A percentile compares a stretch with the other conserved stretches of the same genome.
phyloP scores from a whole-genome alignment of 163 green algal genomes.

The Prototheca wickerhamii region DNA sequence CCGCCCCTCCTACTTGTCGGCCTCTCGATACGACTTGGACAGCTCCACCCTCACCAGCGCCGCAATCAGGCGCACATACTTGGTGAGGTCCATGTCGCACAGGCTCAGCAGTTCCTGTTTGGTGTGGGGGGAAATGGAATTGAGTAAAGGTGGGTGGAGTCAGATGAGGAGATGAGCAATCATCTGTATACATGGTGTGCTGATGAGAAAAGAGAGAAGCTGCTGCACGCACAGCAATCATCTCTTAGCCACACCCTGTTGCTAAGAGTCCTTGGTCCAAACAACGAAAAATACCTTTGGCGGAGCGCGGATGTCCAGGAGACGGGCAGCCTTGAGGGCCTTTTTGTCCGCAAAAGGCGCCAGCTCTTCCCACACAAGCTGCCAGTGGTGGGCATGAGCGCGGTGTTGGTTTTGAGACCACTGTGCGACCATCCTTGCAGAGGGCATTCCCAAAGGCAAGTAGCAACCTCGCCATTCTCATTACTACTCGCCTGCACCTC shows the following conservation, averaged over 20 bases:
- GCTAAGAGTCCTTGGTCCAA: not conserved
- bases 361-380: constrained; percentile 18
- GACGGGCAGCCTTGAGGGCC: constrained; percentile 13
- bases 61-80: not conserved
- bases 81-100: not conserved
- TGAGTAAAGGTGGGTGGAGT: not conserved
- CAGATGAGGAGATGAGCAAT: not conserved
- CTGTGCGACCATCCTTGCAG: not conserved
- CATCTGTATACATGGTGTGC: no score
- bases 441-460: not conserved
- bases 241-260: not conserved
- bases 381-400: not conserved
- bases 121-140: not conserved
- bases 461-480: not conserved
- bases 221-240: not conserved
- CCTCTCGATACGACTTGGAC: not conserved
- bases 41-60: constrained; percentile 1
- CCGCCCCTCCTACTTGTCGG: not conserved
- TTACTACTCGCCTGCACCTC: constrained; percentile 5
- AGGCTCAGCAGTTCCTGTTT: not conserved
- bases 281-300: constrained; percentile 1
- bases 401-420: not conserved
- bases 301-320: constrained; percentile 17
- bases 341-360: constrained; percentile 30
- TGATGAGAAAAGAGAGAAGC: no score